phyloP scores from a whole-genome alignment of 805 yeast species.

The Komagataella phaffii region DNA sequence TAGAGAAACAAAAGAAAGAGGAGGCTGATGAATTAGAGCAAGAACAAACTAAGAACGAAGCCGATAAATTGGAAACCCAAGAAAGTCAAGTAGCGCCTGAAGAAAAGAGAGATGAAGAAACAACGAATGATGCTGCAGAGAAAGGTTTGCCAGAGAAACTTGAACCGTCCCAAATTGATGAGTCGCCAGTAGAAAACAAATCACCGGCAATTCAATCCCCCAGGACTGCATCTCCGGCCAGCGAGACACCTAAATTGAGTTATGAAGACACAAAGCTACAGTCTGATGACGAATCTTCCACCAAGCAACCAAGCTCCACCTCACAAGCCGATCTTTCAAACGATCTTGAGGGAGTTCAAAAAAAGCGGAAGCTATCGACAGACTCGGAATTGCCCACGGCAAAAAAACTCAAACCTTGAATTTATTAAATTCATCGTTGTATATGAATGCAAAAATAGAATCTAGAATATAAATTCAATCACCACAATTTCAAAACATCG shows the following conservation, averaged over 20 bases:
- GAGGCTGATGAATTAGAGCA: not conserved
- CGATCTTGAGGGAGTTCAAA: not conserved
- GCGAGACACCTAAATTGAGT: not conserved
- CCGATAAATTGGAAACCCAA: too few species aligned
- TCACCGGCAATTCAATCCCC: not conserved
- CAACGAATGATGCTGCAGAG: not conserved
- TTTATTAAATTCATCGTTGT: not conserved
- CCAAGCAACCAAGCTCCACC: not conserved
- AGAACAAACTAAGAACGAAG: not conserved
- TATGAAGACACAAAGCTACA: not conserved
- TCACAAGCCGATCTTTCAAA: not conserved
- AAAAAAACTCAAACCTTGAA: not conserved
- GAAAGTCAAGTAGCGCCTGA: not conserved
- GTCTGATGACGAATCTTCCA: not conserved
- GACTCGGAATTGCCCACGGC: not conserved
- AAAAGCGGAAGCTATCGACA: not conserved
- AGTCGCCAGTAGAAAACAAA: not conserved
- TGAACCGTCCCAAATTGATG: not conserved
- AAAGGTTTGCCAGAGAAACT: not conserved
- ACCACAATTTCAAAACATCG: constrained; percentile 46
- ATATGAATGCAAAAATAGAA: not conserved
- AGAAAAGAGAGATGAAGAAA: not conserved
- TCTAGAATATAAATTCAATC: not conserved
- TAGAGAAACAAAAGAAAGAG: not conserved
- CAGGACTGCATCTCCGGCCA: not conserved